phyloP scores from a whole-genome alignment of 805 yeast genomes.

The Saturnispora sekii region DNA sequence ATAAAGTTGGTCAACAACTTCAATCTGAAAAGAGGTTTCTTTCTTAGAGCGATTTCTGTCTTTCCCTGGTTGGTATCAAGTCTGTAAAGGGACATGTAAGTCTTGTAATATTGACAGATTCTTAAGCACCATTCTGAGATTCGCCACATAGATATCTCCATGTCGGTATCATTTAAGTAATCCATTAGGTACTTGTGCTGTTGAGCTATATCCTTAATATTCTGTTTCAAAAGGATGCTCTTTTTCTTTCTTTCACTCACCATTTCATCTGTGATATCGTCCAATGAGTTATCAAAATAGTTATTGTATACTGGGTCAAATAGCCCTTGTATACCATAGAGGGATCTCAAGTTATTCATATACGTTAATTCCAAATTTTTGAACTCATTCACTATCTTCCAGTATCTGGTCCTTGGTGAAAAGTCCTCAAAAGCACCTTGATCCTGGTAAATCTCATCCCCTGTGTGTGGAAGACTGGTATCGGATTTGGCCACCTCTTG shows the following conservation, averaged over 20 bases:
- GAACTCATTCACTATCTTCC: constrained; percentile 11
- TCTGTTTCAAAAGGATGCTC: constrained; percentile 15
- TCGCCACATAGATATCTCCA: constrained; percentile 9
- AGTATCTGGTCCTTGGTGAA: constrained; percentile 1
- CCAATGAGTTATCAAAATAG: constrained; percentile 22
- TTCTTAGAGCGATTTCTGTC: constrained; percentile 21
- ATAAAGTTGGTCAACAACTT: constrained; percentile 19
- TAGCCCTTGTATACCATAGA: constrained; percentile 16
- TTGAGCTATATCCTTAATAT: constrained; percentile 12
- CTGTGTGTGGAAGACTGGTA: constrained; percentile 6
- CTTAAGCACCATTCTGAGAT: constrained; percentile 21
- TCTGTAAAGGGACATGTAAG: constrained; percentile 18
- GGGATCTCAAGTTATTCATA: constrained; percentile 14
- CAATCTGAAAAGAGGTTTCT: constrained; percentile 26
- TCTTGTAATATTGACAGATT: constrained; percentile 15
- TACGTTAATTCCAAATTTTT: constrained; percentile 16
- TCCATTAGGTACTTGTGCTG: constrained; percentile 15
- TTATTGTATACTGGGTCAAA: constrained; percentile 23
- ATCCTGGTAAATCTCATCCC: background rate
- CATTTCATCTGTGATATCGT: constrained; percentile 20
- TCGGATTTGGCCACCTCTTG: constrained; percentile 15
- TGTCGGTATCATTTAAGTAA: constrained; percentile 11
- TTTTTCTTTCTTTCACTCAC: constrained; percentile 13
- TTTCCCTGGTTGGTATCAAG: constrained; percentile 18
- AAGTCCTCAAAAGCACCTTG: background rate